These are phyloP conservation scores for Lasiosphaeria miniovina DNA, from an alignment of 495 filamentous ascomycete species.

Conservation along the genomic window DNA sequence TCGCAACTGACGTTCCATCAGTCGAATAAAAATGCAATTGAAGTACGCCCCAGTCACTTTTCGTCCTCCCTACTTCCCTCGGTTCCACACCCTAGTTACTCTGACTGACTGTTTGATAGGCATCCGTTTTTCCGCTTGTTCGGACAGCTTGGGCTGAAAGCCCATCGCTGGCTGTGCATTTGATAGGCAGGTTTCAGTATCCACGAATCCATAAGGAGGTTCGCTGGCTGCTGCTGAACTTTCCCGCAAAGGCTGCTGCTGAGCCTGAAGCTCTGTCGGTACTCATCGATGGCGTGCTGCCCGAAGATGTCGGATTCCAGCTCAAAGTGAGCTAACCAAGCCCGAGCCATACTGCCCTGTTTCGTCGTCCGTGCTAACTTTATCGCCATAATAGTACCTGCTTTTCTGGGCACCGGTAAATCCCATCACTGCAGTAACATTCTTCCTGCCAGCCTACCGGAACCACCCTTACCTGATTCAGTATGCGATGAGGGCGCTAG, in stretches of 20 bases:
- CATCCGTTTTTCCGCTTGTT: slow-evolving; percentile 58
- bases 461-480: slow-evolving; percentile 94
- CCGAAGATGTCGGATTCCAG: slow-evolving; percentile 75
- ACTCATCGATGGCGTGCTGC: slow-evolving; percentile 71
- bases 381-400: slow-evolving; percentile 60
- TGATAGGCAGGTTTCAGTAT: slow-evolving; percentile 75
- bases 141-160: slow-evolving; percentile 81
- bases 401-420: slow-evolving; percentile 94
- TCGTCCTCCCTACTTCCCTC: neutral
- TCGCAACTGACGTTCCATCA: slow-evolving; percentile 22
- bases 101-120: slow-evolving; percentile 27
- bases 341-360: neutral
- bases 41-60: slow-evolving; percentile 38
- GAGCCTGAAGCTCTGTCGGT: slow-evolving; percentile 80
- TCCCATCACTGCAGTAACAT: slow-evolving; percentile 86
- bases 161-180: slow-evolving; percentile 78
- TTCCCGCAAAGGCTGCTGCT: slow-evolving; percentile 72
- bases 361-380: slow-evolving; percentile 34
- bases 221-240: slow-evolving; percentile 72
- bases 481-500: slow-evolving; percentile 93
- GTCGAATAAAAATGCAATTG: slow-evolving; percentile 44
- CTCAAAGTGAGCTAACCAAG: slow-evolving; percentile 60
- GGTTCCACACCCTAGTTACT: neutral
- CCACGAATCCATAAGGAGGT: slow-evolving; percentile 68
- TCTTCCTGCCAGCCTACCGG: slow-evolving; percentile 89